Evolutionary conservation across 1,284 basidiomycete species (phyloP).

Genomic region (Puccinia horiana): DNA sequence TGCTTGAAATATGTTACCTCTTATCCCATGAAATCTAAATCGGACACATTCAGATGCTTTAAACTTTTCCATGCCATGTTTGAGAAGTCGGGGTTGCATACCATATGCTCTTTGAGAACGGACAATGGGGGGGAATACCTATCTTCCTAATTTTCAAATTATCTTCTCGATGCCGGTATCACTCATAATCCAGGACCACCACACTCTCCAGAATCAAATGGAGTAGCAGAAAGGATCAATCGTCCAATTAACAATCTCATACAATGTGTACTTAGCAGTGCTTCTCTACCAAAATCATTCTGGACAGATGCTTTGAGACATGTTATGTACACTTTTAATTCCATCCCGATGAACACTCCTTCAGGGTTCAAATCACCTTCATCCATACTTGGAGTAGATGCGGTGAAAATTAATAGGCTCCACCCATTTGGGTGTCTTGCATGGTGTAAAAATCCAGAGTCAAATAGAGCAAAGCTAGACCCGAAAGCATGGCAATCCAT

Average conservation of each 20-base stretch:
- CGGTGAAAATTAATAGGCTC: neutral
- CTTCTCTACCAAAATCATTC: no score
- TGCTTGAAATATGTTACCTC: neutral
- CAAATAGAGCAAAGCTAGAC: neutral
- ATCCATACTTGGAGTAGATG: neutral
- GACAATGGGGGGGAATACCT: no score
- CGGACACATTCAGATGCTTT: conserved; percentile 52
- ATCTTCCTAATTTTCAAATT: no score
- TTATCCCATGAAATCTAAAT: neutral
- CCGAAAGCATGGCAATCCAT: neutral
- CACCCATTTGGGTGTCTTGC: conserved; percentile 1
- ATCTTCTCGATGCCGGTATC: no score
- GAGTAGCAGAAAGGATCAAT: no score
- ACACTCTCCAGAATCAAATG: no score
- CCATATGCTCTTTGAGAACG: no score
- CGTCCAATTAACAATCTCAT: no score
- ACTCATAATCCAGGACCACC: no score
- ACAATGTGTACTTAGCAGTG: no score
- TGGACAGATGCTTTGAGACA: neutral
- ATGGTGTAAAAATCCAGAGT: neutral
- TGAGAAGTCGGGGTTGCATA: no score
- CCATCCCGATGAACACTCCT: neutral
- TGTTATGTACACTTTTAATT: neutral
- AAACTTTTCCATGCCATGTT: neutral
- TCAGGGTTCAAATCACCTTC: neutral